Conservation (phyloP, 1,284 basidiomycete species). For the Abortiporus biennis region DNA sequence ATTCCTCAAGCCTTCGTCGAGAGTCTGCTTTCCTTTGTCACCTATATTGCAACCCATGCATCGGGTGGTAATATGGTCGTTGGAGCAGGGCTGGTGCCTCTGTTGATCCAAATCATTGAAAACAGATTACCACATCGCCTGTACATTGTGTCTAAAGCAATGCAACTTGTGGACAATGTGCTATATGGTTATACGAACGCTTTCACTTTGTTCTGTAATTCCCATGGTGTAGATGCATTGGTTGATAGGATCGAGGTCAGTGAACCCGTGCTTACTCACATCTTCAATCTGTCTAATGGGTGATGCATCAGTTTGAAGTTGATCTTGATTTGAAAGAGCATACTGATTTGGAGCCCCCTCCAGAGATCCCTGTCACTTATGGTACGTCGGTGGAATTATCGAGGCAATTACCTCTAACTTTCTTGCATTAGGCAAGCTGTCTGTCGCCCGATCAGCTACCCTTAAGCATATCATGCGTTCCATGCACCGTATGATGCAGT, state of each 20-base stretch:
- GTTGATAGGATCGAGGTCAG: constrained; percentile 83
- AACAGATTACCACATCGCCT: constrained; percentile 64
- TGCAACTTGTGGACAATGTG: constrained; percentile 91
- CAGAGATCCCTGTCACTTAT: constrained; percentile 48
- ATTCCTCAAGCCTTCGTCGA: constrained; percentile 84
- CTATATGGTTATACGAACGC: constrained; percentile 87
- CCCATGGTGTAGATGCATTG: constrained; percentile 80
- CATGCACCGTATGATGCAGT: constrained; percentile 95
- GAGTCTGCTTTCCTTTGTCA: constrained; percentile 81
- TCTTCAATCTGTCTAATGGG: constrained; percentile 10
- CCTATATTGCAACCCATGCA: constrained; percentile 80
- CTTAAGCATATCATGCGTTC: constrained; percentile 92
- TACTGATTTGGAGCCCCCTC: constrained; percentile 35
- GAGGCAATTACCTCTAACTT: no score
- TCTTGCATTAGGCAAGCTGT: constrained; percentile 48
- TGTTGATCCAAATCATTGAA: constrained; percentile 85
- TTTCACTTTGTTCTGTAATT: constrained; percentile 83
- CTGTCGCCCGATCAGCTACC: constrained; percentile 63
- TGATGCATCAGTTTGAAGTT: constrained; percentile 55
- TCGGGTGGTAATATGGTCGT: constrained; percentile 91
- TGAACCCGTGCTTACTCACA: constrained; percentile 1
- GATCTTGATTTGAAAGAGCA: constrained; percentile 60
- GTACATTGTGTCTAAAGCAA: constrained; percentile 77
- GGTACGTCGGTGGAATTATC: constrained; percentile 32
- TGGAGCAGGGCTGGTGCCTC: constrained; percentile 91